Base-by-base conservation (phyloP, 1,284 basidiomycete genomes). In the Taiwanofungus camphoratus region DNA sequence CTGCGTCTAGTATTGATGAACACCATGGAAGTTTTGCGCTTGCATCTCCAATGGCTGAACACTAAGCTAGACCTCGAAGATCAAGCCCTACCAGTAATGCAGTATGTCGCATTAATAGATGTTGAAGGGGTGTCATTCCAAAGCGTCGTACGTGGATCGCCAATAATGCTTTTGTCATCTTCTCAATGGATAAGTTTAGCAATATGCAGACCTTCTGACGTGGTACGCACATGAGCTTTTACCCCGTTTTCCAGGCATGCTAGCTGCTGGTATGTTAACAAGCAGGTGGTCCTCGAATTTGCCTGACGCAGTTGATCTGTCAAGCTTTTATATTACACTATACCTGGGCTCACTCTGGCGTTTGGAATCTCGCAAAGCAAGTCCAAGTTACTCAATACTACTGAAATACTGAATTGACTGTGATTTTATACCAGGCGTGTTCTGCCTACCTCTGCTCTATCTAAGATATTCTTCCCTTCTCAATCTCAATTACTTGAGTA, bases 301-400 rank as follows among this genome's bases (percentile, higher is more conserved):
- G 30, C 19, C 33, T 42, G 35, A 51, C 33, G 27, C 39, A 39
- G 51, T 39, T 26, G 42, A 42, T 41, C 20, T 36, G 26, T 26
- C 42, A 42, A 77, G 85, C 85, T 21, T 87, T 87, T 56, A 66
- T 92, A 39, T 67, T 91, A 27, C 90, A 92, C 63, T 88, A 85
- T 57, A 82, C 84, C 7, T 93, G 89, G 89, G 65, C 82, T 13
- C 84, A 92, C 61, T 74, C 79, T 1, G 81, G 86, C 13, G 67
- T 88, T 49, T 93, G 89, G 88, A 77, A 65, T 29, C 59, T 92
- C 36, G 70, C 79, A 48, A 91, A 83, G 79, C 83, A 53, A 42
- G 73, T 66, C 23, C 11, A 42, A 41, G 32, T 22, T 38, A 41
- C 26, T 34, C 29, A 20, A 5, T 21, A 23, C 23, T 18, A 22